phyloP scores from a whole-genome alignment of 108 stramenopile genomes.

The Cyclotella atomus region DNA sequence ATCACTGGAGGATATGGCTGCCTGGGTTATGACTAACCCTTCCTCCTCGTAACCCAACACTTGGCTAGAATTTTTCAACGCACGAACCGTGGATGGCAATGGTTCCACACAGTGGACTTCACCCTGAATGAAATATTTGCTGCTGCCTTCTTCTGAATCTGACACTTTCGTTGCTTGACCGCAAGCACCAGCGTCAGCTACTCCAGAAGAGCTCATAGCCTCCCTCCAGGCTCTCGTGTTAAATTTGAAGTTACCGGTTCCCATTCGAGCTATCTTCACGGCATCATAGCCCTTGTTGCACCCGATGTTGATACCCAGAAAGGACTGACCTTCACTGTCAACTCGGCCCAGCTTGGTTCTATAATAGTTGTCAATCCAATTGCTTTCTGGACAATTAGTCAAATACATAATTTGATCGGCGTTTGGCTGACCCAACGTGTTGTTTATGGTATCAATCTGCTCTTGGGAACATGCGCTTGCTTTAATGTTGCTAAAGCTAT shows the following conservation, averaged over 20 bases:
- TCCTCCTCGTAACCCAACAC: conserved; percentile 7
- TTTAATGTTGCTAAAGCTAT: too few species aligned
- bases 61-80: neutral
- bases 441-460: too few species aligned
- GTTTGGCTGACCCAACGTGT: too few species aligned
- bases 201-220: too few species aligned
- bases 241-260: neutral
- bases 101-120: conserved; percentile 21
- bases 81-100: neutral
- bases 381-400: too few species aligned
- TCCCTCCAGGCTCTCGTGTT: neutral
- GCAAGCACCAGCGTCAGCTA: neutral
- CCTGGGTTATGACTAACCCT: conserved; percentile 5
- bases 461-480: too few species aligned
- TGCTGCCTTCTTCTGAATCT: too few species aligned
- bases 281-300: neutral
- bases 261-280: neutral
- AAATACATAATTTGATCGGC: too few species aligned
- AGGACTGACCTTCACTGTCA: too few species aligned
- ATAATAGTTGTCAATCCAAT: too few species aligned
- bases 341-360: too few species aligned
- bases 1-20: conserved; percentile 7
- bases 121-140: neutral
- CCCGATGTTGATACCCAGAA: too few species aligned
- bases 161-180: neutral